Evolutionary conservation across 2,329 filamentous ascomycete species (phyloP).

Genomic region (Cladorrhinum sp.): DNA sequence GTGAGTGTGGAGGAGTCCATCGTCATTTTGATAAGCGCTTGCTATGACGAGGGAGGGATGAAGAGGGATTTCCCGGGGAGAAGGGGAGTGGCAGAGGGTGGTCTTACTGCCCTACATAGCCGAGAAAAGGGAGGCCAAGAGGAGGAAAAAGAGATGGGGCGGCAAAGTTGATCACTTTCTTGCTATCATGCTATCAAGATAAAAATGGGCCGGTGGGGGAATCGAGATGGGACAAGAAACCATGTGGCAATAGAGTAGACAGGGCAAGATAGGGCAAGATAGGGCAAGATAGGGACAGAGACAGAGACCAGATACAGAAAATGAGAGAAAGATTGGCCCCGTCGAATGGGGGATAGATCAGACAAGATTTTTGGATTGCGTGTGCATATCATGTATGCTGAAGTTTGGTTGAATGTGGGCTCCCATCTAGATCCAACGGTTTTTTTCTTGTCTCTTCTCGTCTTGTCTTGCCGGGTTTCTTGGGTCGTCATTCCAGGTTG

Average conservation of each 20-base stretch:
- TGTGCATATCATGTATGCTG: not conserved
- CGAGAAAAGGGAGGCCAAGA: not conserved
- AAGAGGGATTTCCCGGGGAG: not conserved
- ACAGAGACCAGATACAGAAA: no score
- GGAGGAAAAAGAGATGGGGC: no score
- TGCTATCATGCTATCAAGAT: not conserved
- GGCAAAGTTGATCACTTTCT: no score
- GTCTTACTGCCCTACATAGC: not conserved
- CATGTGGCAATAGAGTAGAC: not conserved
- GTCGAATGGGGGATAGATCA: not conserved
- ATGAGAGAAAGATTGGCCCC: not conserved
- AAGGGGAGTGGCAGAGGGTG: no score
- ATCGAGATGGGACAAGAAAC: not conserved
- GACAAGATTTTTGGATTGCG: not conserved
- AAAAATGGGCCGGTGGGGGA: not conserved
- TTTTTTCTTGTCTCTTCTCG: no score
- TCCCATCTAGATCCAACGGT: no score
- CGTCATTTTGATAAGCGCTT: not conserved
- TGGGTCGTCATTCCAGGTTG: not conserved
- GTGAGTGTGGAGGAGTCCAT: conserved; percentile 30
- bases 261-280: not conserved
- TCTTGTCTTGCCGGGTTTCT: not conserved
- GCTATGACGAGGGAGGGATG: not conserved
- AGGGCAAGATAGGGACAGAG: no score
- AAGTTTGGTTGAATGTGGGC: not conserved